Evolutionary conservation across 2,329 filamentous ascomycete genomes (phyloP).

Genomic region (Cercospora citrullina): DNA sequence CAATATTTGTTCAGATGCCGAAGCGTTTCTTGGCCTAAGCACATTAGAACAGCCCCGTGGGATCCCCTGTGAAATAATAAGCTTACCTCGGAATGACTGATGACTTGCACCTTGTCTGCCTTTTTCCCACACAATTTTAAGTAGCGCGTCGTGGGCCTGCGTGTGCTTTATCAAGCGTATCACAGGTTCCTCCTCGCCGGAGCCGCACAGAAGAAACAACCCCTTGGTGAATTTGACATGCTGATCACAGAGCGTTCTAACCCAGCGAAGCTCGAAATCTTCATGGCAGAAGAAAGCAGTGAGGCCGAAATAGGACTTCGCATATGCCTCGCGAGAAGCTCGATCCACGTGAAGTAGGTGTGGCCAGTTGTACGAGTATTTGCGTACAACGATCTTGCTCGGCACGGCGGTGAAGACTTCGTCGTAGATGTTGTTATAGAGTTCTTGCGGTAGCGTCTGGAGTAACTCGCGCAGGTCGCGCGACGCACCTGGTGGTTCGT

Average conservation of each 20-base stretch:
- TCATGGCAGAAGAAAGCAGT: neutral
- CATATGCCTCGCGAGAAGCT: constrained; percentile 3
- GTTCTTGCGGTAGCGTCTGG: constrained; percentile 4
- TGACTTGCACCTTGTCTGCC: neutral
- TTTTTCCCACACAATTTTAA: neutral
- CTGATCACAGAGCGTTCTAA: neutral
- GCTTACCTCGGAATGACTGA: neutral
- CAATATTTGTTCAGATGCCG: neutral
- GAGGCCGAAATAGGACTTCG: constrained; percentile 25
- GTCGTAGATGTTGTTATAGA: constrained; percentile 9
- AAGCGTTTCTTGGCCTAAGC: neutral
- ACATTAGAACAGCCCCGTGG: neutral
- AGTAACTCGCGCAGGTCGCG: neutral
- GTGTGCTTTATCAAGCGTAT: too few relatives aligned
- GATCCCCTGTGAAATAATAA: too few relatives aligned
- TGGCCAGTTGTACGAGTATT: neutral
- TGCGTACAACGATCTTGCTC: neutral
- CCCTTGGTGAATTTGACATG: neutral
- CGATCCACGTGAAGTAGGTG: constrained; percentile 7
- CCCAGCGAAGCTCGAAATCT: neutral
- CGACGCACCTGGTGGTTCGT: neutral
- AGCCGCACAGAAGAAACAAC: neutral
- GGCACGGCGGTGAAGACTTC: neutral
- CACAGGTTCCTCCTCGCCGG: too few relatives aligned
- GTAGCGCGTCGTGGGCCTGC: too few relatives aligned